Conservation (phyloP, 495 filamentous ascomycete genomes). For the Trichoderma reesei region DNA sequence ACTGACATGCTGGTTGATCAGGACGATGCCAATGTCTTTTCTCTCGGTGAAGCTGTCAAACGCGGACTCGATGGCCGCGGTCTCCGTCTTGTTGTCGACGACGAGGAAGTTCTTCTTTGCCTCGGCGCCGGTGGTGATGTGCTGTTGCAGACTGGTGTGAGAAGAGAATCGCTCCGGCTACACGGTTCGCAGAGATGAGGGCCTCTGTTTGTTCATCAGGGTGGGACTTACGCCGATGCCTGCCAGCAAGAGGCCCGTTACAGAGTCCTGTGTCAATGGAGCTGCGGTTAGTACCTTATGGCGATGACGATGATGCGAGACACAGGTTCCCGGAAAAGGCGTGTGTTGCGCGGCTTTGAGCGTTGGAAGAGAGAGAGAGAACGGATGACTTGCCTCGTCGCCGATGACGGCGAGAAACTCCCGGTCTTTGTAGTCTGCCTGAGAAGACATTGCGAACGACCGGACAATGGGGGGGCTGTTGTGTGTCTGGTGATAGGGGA, state of each 20-base stretch:
- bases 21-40: constrained; percentile 90
- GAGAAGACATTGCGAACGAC: constrained; percentile 39
- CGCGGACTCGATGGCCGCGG: constrained; percentile 73
- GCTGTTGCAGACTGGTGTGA: constrained; percentile 19
- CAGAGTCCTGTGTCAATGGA: constrained; percentile 57
- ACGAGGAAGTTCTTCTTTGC: constrained; percentile 95
- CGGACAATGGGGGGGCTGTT: constrained; percentile 11
- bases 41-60: constrained; percentile 82
- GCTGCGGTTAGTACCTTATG: constrained; percentile 13
- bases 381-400: constrained; percentile 62
- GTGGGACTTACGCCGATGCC: constrained; percentile 75
- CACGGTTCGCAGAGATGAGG: not conserved
- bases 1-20: constrained; percentile 97
- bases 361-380: not conserved
- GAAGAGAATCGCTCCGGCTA: not conserved
- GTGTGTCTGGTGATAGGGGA: not conserved
- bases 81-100: constrained; percentile 88
- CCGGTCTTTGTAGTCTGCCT: constrained; percentile 70
- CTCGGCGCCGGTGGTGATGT: constrained; percentile 52
- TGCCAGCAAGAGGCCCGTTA: constrained; percentile 87
- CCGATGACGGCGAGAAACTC: constrained; percentile 97
- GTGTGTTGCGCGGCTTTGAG: no score
- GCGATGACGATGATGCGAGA: no score
- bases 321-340: no score
- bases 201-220: not conserved